Evolutionary conservation across 2,329 filamentous ascomycete genomes (phyloP).

Genomic region (Fusarium vanettenii): DNA sequence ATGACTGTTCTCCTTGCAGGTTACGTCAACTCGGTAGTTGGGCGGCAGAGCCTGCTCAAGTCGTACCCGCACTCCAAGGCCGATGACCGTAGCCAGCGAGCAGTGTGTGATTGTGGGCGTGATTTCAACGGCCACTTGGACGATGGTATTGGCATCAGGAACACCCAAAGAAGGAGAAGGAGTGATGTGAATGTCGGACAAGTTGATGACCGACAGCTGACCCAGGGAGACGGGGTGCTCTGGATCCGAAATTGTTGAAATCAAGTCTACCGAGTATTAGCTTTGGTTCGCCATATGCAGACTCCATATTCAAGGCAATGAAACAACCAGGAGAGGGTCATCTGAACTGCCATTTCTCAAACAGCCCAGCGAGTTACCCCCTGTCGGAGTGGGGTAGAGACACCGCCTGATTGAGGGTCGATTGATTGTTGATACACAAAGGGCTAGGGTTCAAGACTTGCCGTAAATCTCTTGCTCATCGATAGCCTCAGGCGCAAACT

Average conservation of each 20-base stretch:
- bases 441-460: conserved; percentile 53
- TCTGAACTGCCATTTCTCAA: neutral
- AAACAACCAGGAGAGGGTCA: neutral
- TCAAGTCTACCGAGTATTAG: conserved; percentile 74
- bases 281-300: neutral
- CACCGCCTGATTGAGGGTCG: neutral
- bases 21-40: conserved; percentile 90
- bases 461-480: conserved; percentile 98
- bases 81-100: conserved; percentile 95
- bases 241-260: conserved; percentile 93
- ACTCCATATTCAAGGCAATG: neutral
- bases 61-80: conserved; percentile 89
- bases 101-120: conserved; percentile 98
- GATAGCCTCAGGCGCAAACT: conserved; percentile 80
- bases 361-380: neutral
- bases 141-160: conserved; percentile 67
- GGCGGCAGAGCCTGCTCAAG: conserved; percentile 92
- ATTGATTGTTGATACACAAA: conserved; percentile 2
- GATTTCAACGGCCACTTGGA: conserved; percentile 84
- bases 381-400: neutral
- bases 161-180: conserved; percentile 51
- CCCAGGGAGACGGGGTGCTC: conserved; percentile 96
- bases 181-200: conserved; percentile 89
- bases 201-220: conserved; percentile 92
- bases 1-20: conserved; percentile 96